Base-by-base conservation (phyloP, 169 alveolate genomes). In the Plasmodium malariae region DNA sequence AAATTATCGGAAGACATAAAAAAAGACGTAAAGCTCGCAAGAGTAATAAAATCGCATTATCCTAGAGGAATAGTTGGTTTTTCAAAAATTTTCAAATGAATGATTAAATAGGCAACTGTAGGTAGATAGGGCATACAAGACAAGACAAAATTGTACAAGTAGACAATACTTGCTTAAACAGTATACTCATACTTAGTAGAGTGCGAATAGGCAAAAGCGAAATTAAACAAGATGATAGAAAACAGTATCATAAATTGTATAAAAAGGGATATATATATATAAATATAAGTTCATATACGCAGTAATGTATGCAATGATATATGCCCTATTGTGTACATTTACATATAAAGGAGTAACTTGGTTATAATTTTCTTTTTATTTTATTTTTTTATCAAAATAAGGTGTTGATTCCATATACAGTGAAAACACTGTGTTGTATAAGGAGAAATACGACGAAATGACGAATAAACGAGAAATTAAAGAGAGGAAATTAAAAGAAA, bases 61-160 rank as follows among this genome's bases (percentile, higher is more conserved):
- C 89, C 89, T 60, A 76, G 89, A 76, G 89, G 89, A 76, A 76
- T 76, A 60, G 89, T 76, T 62, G 89, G 89, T 76, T 76, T 43
- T 76, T 9, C 12, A 45, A 73, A 72, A 4, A 60, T 30, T 28
- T 14, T n/a, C 32, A 54, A 48, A 37, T 28, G 40, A 37, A 49
- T 19, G 30, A 19, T 34, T 21, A 2, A 28, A 28, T 5, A 1
- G 12, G 0, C 34, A 12, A 6, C 4, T n/a, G 49, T 19, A 14
- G n/a, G n/a, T n/a, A n/a, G n/a, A n/a, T 21, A 26, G 71, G 48
- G 71, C 2, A 62, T 30, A 32, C 24, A 62, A 30, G 30, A 62
- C 7, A 60, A 60, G 26, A 60, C 40, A 54, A 54, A 54, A 54
- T 55, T 3, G 24, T 19, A 55, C n/a, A 2, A 55, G 37, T 3